These are phyloP conservation scores for Boletus semigastroideus DNA, from an alignment of 1,284 basidiomycete genomes.

Conservation along the genomic window DNA sequence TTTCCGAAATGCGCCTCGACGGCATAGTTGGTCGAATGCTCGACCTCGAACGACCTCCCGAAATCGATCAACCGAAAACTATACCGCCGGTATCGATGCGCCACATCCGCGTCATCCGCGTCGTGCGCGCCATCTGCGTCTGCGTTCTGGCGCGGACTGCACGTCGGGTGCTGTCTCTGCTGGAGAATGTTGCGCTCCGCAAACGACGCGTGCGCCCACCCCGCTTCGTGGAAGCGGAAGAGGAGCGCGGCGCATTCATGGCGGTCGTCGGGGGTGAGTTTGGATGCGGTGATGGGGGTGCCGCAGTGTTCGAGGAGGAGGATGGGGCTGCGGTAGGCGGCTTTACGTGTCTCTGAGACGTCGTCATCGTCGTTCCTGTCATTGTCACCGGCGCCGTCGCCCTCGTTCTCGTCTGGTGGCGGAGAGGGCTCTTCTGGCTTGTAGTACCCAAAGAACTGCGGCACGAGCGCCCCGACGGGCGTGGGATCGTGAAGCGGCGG, in stretches of 20 bases:
- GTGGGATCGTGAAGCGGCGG: slow-evolving; percentile 30
- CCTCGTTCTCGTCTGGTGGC: no score
- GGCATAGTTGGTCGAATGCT: rapidly evolving
- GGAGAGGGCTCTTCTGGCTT: slow-evolving; percentile 2
- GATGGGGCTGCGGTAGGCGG: slow-evolving; percentile 24
- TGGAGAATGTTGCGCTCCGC: slow-evolving; percentile 37
- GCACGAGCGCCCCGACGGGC: slow-evolving; percentile 36
- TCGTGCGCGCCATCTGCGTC: slow-evolving; percentile 17
- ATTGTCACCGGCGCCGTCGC: no score
- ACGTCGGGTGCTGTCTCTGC: slow-evolving; percentile 34
- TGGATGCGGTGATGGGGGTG: slow-evolving; percentile 16
- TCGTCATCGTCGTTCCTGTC: no score
- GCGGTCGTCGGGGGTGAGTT: slow-evolving; percentile 22
- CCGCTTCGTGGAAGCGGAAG: slow-evolving; percentile 31
- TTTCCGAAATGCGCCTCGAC: background rate
- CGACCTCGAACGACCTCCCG: slow-evolving; percentile 22
- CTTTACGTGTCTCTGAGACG: no score
- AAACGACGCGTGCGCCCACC: slow-evolving; percentile 36
- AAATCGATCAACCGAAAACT: slow-evolving; percentile 41
- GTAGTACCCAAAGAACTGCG: slow-evolving; percentile 42
- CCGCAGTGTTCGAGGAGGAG: slow-evolving; percentile 39
- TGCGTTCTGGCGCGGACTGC: slow-evolving; percentile 22
- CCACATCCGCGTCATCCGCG: no score
- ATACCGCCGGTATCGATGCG: slow-evolving; percentile 8
- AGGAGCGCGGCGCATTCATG: slow-evolving; percentile 33